Base-by-base conservation (phyloP, 2,329 filamentous ascomycete genomes). In the Diaporthe vexans region DNA sequence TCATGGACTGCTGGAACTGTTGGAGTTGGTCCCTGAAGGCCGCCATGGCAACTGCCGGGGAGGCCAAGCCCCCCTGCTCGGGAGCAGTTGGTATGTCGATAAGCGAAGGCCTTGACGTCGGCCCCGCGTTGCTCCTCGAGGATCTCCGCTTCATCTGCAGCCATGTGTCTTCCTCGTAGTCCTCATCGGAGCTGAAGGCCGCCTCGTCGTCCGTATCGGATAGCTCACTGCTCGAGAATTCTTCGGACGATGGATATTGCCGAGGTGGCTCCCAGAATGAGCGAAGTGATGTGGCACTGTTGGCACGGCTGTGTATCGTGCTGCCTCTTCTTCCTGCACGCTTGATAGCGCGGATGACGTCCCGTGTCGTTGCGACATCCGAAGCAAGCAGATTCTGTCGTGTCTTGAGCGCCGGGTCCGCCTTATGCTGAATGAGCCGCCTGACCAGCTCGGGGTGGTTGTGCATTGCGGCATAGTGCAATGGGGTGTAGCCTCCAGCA, bases 401-500 rank as follows among this genome's bases (percentile, higher is more conserved):
- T 79, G 91, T 95, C 77, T 91, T 88, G 75, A 94, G 86, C 58
- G 88, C 91, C 43, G 93, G 90, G 82, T 95, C 92, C 3, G 94
- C 94, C 52, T 94, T 93, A 54, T 91, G 89, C 33, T 93, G 86
- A 77, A 95, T 91, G 74, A 97, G 88, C 19, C 93, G 90, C 75
- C 93, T 89, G 19, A 96, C 92, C 77, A 97, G 94, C 80, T 95
- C 92, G 15, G 90, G 85, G 79, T 95, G 92, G 76, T 92, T 91
- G 81, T 94, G 92, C 79, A 97, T 89, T 35, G 93, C 92, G 26
- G 95, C 94, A 80, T 96, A 90, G 82, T 97, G 94, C 85, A 97
- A 88, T 19, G 95, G 91, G 6, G 94, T 95, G 82, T 94, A 96
- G 29, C 94, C 94, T 67, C 93, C 93, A 76, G 91, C 93, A 81